These are phyloP conservation scores for Aureobasidium uvarum DNA, from an alignment of 2,329 filamentous ascomycete species.

Conservation along the genomic window DNA sequence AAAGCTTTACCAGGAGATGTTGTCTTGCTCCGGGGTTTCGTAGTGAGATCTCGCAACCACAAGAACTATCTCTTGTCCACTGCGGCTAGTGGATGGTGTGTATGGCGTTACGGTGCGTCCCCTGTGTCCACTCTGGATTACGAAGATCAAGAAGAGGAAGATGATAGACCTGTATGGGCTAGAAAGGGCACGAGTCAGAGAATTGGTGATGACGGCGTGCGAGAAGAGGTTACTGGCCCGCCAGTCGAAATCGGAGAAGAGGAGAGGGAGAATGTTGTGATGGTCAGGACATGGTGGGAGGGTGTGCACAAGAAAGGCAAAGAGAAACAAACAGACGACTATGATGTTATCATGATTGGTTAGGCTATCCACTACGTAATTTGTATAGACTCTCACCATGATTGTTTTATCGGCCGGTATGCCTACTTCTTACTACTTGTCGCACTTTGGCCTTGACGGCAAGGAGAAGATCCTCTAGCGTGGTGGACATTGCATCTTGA, in stretches of 20 bases:
- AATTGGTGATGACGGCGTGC: conserved; percentile 32
- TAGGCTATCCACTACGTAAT: background rate
- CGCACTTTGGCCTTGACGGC: too few relatives aligned
- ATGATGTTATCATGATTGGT: conserved; percentile 8
- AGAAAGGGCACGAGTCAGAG: conserved; percentile 23
- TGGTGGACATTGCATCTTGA: background rate
- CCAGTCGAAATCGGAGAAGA: conserved; percentile 48
- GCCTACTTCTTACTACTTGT: too few relatives aligned
- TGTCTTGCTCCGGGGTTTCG: conserved; percentile 46
- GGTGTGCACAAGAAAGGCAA: background rate
- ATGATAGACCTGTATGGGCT: conserved; percentile 34
- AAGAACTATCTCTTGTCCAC: conserved; percentile 42
- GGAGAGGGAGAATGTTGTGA: conserved; percentile 45
- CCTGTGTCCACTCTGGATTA: conserved; percentile 28
- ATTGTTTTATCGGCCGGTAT: background rate
- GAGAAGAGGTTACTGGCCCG: conserved; percentile 49
- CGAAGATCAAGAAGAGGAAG: conserved; percentile 31
- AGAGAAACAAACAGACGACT: background rate
- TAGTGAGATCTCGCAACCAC: conserved; percentile 44
- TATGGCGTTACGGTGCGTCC: conserved; percentile 42
- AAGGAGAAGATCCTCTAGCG: too few relatives aligned
- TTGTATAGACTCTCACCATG: background rate
- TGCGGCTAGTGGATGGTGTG: conserved; percentile 49
- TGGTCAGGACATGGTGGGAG: conserved; percentile 45
- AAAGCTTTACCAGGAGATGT: conserved; percentile 45